These are phyloP conservation scores for Datura wrightii DNA, from an alignment of 257 asterid genomes.

Conservation along the genomic window DNA sequence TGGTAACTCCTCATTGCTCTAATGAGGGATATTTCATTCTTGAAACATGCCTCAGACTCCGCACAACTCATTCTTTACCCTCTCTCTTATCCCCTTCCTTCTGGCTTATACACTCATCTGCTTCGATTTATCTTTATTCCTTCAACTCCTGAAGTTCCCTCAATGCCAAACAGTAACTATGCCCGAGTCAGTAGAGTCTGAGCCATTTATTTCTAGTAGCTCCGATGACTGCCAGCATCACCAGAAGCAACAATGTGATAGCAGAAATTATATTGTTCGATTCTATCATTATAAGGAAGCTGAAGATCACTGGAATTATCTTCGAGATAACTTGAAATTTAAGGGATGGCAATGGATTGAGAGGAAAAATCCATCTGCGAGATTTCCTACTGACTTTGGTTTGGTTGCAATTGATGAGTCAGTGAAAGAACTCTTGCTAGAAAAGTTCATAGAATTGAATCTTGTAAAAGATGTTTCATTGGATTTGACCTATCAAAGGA, in stretches of 20 bases:
- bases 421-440: slow-evolving; percentile 51
- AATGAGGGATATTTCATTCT: not conserved
- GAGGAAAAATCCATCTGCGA: slow-evolving; percentile 76
- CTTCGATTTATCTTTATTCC: not conserved
- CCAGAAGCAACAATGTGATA: slow-evolving; percentile 22
- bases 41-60: slow-evolving; percentile 17
- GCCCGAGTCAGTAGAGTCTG: not conserved
- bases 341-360: slow-evolving; percentile 91
- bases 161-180: slow-evolving; percentile 5
- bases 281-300: slow-evolving; percentile 61
- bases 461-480: slow-evolving; percentile 79
- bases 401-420: slow-evolving; percentile 66
- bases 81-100: slow-evolving; percentile 26
- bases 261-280: slow-evolving; percentile 70
- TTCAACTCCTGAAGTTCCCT: not conserved
- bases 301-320: slow-evolving; percentile 59
- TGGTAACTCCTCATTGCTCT: not conserved
- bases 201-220: not conserved
- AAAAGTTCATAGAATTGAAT: slow-evolving; percentile 67
- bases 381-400: slow-evolving; percentile 87
- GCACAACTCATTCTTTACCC: not conserved
- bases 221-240: slow-evolving; percentile 6
- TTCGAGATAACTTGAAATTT: slow-evolving; percentile 56
- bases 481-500: slow-evolving; percentile 84
- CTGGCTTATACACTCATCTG: not conserved